These are phyloP conservation scores for Coemansia guatemalensis DNA, from an alignment of 192 early-diverging fungal species.

Conservation along the genomic window DNA sequence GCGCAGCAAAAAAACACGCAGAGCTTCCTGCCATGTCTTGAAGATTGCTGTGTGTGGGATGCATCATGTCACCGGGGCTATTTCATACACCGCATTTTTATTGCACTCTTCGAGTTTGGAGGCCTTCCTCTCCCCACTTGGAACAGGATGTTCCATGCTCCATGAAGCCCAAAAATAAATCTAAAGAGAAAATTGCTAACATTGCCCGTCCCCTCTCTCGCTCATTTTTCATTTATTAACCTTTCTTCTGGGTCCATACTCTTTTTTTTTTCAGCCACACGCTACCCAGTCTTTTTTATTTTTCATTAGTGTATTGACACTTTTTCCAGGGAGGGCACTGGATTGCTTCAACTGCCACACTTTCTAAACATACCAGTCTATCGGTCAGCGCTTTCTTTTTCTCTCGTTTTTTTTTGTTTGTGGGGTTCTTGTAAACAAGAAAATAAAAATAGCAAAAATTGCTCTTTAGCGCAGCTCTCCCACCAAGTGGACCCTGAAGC, in stretches of 20 bases:
- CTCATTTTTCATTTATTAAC: neutral
- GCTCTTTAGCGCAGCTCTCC: neutral
- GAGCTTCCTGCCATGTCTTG: neutral
- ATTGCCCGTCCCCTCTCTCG: too few relatives aligned
- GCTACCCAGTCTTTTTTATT: neutral
- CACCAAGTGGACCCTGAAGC: neutral
- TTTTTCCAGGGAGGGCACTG: neutral
- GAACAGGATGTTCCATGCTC: too few relatives aligned
- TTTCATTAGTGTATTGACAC: neutral
- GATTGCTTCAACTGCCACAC: neutral
- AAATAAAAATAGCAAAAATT: neutral
- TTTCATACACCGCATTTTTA: constrained; percentile 3
- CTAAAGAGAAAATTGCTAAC: neutral
- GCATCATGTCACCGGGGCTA: constrained; percentile 6
- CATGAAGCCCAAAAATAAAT: neutral
- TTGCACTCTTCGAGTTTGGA: neutral
- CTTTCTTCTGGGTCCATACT: neutral
- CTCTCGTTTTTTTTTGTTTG: neutral
- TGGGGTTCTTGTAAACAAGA: neutral
- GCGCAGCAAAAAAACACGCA: constrained; percentile 1
- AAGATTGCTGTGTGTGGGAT: constrained; percentile 1
- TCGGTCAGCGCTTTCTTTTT: neutral
- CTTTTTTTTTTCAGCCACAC: neutral
- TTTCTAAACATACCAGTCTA: neutral
- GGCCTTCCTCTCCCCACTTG: too few relatives aligned